These are phyloP conservation scores for Litchi chinensis DNA, from an alignment of 345 rosid species.

Conservation along the genomic window DNA sequence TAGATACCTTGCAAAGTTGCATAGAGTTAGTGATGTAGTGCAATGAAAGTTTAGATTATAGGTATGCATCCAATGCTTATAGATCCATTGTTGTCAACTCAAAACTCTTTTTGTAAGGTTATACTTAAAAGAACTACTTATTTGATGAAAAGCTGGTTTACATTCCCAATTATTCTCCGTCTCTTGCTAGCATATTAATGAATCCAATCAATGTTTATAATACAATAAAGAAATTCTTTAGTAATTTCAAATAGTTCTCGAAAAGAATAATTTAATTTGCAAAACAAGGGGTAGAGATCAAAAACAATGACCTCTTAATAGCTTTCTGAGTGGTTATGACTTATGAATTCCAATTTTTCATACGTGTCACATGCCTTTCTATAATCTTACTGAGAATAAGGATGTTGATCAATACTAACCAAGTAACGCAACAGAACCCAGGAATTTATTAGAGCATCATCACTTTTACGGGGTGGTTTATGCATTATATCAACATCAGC, in stretches of 20 bases:
- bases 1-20: no score
- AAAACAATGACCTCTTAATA: no score
- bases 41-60: no score
- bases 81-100: neutral
- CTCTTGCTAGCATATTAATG: neutral
- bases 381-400: neutral
- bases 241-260: no score
- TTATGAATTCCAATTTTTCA: neutral
- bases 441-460: conserved; percentile 67
- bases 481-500: conserved; percentile 87
- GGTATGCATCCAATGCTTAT: neutral
- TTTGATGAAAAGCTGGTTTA: neutral
- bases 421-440: conserved; percentile 85
- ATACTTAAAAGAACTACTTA: neutral
- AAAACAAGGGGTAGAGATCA: no score
- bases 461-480: conserved; percentile 81
- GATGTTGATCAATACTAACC: conserved; percentile 38
- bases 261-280: no score
- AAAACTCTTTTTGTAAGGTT: neutral
- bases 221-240: no score
- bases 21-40: no score
- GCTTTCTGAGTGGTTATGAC: neutral
- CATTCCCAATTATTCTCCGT: neutral
- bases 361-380: neutral
- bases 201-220: neutral